Evolutionary conservation across 331 rosid genomes (phyloP).

Genomic region (Malus hybrid): DNA sequence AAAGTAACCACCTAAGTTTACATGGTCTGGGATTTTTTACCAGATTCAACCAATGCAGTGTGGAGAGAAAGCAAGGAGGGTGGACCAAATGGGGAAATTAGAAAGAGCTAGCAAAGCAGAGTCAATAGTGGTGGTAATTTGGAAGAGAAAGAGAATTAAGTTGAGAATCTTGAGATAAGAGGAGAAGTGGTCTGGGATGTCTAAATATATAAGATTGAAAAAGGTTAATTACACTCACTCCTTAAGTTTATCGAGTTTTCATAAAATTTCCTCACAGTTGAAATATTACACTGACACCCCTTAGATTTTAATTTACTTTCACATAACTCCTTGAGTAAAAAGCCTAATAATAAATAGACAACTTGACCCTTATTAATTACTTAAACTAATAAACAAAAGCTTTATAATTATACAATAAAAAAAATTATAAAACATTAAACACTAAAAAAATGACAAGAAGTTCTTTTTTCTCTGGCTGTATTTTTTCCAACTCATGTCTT

Average conservation of each 20-base stretch:
- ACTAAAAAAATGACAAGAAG: too few relatives aligned
- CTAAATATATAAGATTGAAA: constrained; percentile 6
- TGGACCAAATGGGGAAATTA: not conserved
- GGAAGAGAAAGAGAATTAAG: not conserved
- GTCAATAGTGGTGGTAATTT: not conserved
- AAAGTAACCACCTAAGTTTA: constrained; percentile 1
- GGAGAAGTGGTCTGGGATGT: not conserved
- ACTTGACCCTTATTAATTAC: too few relatives aligned
- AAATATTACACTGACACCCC: too few relatives aligned
- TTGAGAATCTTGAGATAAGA: too few relatives aligned
- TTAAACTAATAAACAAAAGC: too few relatives aligned
- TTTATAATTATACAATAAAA: too few relatives aligned
- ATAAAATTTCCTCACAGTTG: too few relatives aligned
- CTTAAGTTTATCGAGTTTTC: not conserved
- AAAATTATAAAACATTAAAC: not conserved
- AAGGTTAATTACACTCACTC: not conserved
- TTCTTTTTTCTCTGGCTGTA: too few relatives aligned
- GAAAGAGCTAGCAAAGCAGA: not conserved
- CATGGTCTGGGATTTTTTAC: constrained; percentile 19
- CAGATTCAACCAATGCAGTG: not conserved
- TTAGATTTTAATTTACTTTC: not conserved
- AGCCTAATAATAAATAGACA: too few relatives aligned
- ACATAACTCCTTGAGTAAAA: not conserved
- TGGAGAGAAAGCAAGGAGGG: constrained; percentile 2
- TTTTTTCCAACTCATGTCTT: too few relatives aligned